Evolutionary conservation across 345 rosid species (phyloP).

Genomic region (Passiflora organensis): DNA sequence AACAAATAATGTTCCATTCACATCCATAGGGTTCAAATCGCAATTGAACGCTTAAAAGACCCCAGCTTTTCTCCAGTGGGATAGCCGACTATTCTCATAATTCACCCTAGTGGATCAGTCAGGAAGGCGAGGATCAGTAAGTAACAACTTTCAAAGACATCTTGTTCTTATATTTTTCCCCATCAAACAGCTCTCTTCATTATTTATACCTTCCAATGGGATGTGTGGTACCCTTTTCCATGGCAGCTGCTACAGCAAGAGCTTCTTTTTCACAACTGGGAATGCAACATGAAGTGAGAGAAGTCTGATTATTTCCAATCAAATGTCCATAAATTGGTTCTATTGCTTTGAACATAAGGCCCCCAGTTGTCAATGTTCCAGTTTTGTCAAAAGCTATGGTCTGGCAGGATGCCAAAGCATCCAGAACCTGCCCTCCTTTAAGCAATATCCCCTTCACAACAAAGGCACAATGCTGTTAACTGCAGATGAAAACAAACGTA

Average conservation of each 20-base stretch:
- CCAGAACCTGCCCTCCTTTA: slow-evolving; percentile 92
- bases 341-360: slow-evolving; percentile 85
- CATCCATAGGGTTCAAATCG: no score
- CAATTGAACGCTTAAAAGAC: no score
- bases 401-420: slow-evolving; percentile 89
- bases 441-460: slow-evolving; percentile 73
- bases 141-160: no score
- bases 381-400: slow-evolving; percentile 98
- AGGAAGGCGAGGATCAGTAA: background rate
- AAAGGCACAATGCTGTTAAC: slow-evolving; percentile 5
- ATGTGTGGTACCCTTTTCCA: slow-evolving; percentile 99
- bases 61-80: no score
- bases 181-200: no score
- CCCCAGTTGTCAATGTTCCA: slow-evolving; percentile 95
- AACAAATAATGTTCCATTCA: no score
- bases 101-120: background rate
- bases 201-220: slow-evolving; percentile 87
- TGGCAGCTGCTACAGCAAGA: slow-evolving; percentile 97
- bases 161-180: no score
- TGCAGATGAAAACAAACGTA: no score
- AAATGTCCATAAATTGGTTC: slow-evolving; percentile 92
- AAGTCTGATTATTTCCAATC: slow-evolving; percentile 23
- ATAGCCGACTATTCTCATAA: no score
- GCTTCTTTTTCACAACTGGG: slow-evolving; percentile 97
- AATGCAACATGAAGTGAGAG: slow-evolving; percentile 50